Base-by-base conservation (phyloP, 2,329 filamentous ascomycete genomes). In the Ophiostoma novo-ulmi region DNA sequence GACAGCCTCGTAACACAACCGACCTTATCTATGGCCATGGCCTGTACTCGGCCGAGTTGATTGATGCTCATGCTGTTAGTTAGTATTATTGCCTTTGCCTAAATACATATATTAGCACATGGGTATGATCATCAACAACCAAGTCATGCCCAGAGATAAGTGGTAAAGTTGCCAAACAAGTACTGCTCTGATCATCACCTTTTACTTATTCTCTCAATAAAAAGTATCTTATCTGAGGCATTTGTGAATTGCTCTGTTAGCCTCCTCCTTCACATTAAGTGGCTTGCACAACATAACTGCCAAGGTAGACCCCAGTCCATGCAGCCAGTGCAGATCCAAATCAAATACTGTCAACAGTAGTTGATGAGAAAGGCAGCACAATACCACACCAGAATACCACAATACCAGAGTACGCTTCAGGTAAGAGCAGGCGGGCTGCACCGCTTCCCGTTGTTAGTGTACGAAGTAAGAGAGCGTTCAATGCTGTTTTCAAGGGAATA, bases 361-460 rank as follows among this genome's bases (percentile, higher is more conserved):
- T 17, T 31, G 31, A 31, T 31, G 17, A 5, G 11, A 48, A 8
- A 55, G 20, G 48, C 48, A 35, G 26, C 14, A 44, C 17, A n/a
- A 52, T 17, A 52, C 31, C 31, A 31, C 31, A 31, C 31, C 31
- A 31, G 31, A 17, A 52, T 17, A 52, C 5, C 26, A 26, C 2
- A 61, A 26, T 31, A 5, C 26, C 22, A 61, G 22, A 35, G 52
- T 31, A 61, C 55, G 26, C 55, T 35, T 61, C 55, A 61, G 55
- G 63, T 22, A 39, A 65, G 36, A 14, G 63, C 63, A 39, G 36
- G 20, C 63, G 63, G 63, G 63, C 36, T 22, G 63, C 63, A n/a
- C 36, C 36, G 63, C 63, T 39, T 39, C 63, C 63, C 63, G 63
- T 65, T 61, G 55, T 61, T 61, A 22, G 35, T 65, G 63, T 26